Evolutionary conservation across 371 early-diverging fungal genomes (phyloP).

Genomic region (Mucor plumbeus): DNA sequence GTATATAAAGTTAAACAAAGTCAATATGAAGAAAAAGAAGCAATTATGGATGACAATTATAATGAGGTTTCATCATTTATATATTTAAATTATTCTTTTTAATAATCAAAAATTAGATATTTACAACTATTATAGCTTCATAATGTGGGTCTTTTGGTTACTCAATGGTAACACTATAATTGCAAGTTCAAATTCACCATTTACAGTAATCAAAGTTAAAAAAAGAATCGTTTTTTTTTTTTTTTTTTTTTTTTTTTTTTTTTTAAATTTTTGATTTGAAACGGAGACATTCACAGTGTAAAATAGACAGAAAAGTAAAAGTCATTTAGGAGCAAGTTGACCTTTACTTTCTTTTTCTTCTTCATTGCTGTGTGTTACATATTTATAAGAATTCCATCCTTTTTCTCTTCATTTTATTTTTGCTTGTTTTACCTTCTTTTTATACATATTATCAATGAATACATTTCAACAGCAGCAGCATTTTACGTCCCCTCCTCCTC

Average conservation of each 20-base stretch:
- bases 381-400: not conserved
- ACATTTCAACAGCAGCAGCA: conserved; percentile 20
- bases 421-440: not conserved
- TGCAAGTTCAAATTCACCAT: conserved; percentile 9
- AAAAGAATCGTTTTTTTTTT: not conserved
- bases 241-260: not conserved
- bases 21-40: conserved; percentile 22
- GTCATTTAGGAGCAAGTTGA: not conserved
- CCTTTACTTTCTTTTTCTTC: conserved; percentile 1
- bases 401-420: not conserved
- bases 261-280: not conserved
- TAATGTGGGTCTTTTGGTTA: not conserved
- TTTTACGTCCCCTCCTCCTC: not conserved
- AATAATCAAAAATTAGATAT: conserved; percentile 1
- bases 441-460: not conserved
- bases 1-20: conserved; percentile 32
- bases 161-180: conserved; percentile 6
- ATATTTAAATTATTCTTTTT: conserved; percentile 16
- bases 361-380: not conserved
- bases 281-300: not conserved
- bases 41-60: conserved; percentile 37
- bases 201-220: not conserved
- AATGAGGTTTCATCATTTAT: conserved; percentile 46
- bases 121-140: not conserved
- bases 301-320: not conserved